These are phyloP conservation scores for Aspergillus sergii DNA, from an alignment of 2,329 filamentous ascomycete species.

Conservation along the genomic window DNA sequence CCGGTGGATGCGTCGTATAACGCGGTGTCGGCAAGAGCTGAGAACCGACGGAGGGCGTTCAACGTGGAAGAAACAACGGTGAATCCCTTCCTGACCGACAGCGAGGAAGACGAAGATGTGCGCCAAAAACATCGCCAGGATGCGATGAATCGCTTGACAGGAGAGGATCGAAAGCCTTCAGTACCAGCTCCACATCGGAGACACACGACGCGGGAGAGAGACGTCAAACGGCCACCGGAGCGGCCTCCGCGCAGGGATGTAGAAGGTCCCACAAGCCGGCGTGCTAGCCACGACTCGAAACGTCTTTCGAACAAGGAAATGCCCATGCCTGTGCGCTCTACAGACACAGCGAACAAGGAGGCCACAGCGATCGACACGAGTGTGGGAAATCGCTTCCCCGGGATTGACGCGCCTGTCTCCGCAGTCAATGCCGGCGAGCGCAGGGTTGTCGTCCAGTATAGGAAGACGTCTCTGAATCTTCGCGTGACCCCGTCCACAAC, in stretches of 20 bases:
- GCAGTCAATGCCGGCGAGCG: slow-evolving; percentile 79
- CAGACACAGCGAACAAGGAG: slow-evolving; percentile 9
- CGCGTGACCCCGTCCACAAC: slow-evolving; percentile 75
- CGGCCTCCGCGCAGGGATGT: neutral
- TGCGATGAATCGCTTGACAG: slow-evolving; percentile 39
- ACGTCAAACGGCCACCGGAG: slow-evolving; percentile 12
- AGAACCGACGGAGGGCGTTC: slow-evolving; percentile 6
- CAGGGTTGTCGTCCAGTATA: slow-evolving; percentile 72
- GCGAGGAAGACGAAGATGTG: slow-evolving; percentile 14
- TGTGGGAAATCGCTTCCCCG: slow-evolving; percentile 44
- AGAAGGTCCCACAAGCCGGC: slow-evolving; percentile 8
- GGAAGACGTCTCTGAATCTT: slow-evolving; percentile 69
- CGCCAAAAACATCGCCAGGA: slow-evolving; percentile 33
- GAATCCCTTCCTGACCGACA: slow-evolving; percentile 8
- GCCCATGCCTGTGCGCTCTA: slow-evolving; percentile 27
- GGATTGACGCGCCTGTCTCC: slow-evolving; percentile 75
- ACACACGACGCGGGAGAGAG: slow-evolving; percentile 16
- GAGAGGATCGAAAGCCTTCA: slow-evolving; percentile 19
- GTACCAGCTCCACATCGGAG: slow-evolving; percentile 10
- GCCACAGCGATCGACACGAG: slow-evolving; percentile 11
- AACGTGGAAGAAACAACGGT: neutral
- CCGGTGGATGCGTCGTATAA: neutral
- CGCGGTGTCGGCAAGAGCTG: neutral
- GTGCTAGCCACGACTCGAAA: slow-evolving; percentile 20
- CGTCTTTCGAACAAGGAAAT: slow-evolving; percentile 36